These are phyloP conservation scores for Catenaria anguillulae DNA, from an alignment of 371 early-diverging fungal genomes.

Conservation along the genomic window DNA sequence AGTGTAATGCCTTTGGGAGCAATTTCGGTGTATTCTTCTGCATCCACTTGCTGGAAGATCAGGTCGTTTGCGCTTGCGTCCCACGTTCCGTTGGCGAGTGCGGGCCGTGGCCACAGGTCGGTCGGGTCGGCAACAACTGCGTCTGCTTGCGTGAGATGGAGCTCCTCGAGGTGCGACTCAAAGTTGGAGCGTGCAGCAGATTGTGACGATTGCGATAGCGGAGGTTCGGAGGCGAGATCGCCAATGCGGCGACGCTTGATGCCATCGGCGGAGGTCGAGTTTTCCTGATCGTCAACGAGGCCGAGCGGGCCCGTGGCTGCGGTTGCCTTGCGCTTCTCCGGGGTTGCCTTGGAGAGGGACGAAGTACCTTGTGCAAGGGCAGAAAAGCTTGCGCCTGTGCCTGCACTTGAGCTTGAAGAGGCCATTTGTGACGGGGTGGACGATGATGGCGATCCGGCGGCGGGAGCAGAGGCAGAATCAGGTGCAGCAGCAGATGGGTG, in stretches of 20 bases:
- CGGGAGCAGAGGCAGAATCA: too few species aligned
- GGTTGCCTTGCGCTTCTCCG: too few species aligned
- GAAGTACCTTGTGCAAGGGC: too few species aligned
- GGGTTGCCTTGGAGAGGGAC: too few species aligned
- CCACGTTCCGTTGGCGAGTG: neutral
- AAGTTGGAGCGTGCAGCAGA: neutral
- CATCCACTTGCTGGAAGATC: slow-evolving; percentile 90
- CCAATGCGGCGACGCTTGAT: neutral
- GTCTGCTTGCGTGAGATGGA: neutral
- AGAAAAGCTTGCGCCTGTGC: too few species aligned
- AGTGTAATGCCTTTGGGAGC: slow-evolving; percentile 11
- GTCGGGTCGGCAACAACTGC: slow-evolving; percentile 4
- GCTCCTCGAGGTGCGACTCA: neutral
- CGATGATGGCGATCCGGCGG: too few species aligned
- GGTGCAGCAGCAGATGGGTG: too few species aligned
- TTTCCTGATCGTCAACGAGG: too few species aligned
- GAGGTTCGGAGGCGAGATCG: neutral
- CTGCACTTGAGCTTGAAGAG: too few species aligned
- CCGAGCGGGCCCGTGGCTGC: too few species aligned
- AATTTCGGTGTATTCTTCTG: slow-evolving; percentile 51
- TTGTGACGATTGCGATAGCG: neutral
- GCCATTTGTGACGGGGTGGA: too few species aligned
- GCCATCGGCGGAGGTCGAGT: too few species aligned
- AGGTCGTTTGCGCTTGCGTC: neutral
- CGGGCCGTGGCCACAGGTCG: slow-evolving; percentile 5